Base-by-base conservation (phyloP, 2,329 filamentous ascomycete genomes). In the Fusarium sororula region DNA sequence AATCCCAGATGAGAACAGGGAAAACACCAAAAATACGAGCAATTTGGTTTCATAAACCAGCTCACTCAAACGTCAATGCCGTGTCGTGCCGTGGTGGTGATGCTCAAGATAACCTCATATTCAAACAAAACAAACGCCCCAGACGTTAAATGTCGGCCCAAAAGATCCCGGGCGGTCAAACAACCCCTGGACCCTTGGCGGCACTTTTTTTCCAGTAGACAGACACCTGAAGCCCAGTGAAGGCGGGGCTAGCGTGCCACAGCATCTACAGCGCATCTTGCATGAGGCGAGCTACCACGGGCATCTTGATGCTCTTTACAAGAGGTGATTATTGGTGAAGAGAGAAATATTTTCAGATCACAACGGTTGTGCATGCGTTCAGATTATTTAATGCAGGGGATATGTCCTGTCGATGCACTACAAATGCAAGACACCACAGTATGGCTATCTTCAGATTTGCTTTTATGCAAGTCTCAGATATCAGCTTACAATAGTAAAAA, bases 91-190 rank as follows among this genome's bases (percentile, higher is more conserved):
- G 55, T 67, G 13, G 28, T 24, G 32, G 12, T n/a, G 51, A 54
- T 41, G 65, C 38, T 65, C 35, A 24, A 73, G 60, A 70, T 57
- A 73, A 32, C 60, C 51, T 73, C 66, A 70, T 11, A 64, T 72
- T 57, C 47, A 71, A 75, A 65, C 54, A 74, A 74, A 73, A 73
- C 62, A 68, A 68, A 71, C 47, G 10, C n/a, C 18, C 26, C 4
- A 61, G 56, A 71, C 65, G 51, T 58, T 64, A 47, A 50, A 68
- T 48, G 53, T 77, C 70, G 69, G 72, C 60, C 68, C 65, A 57
- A 77, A 77, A 72, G 68, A 71, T 76, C 70, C 74, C 58, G 72
- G 68, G 76, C 76, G 76, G 76, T 78, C 76, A 77, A 68, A 68
- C 42, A 67, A 61, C 64, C 64, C 64, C 48, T 63, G 63, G 35